Evolutionary conservation across 305 asterid species (phyloP).

Genomic region (Fraxinus dipetala): DNA sequence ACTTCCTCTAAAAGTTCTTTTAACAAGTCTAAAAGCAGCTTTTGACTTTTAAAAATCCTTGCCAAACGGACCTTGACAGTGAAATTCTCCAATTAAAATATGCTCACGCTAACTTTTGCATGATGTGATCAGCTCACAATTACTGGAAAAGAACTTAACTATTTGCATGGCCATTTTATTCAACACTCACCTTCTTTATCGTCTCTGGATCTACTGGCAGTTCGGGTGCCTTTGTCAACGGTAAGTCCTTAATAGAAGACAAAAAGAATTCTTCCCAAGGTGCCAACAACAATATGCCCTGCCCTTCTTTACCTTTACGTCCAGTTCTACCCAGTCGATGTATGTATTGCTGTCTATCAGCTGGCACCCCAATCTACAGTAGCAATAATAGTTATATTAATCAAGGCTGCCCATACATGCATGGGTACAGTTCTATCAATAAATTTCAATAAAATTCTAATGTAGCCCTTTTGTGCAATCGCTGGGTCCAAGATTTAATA

Average conservation of each 20-base stretch:
- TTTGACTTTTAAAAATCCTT: background rate
- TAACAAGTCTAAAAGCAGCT: background rate
- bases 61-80: background rate
- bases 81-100: background rate
- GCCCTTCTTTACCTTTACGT: slow-evolving; percentile 93
- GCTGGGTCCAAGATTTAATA: background rate
- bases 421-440: background rate
- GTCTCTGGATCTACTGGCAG: slow-evolving; percentile 82
- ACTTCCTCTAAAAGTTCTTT: background rate
- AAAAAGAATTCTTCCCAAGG: slow-evolving; percentile 97
- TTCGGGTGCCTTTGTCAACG: slow-evolving; percentile 64
- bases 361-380: slow-evolving; percentile 78
- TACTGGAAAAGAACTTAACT: background rate
- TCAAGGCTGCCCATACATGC: background rate
- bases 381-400: slow-evolving; percentile 14
- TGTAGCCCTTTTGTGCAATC: background rate
- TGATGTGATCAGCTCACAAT: background rate
- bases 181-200: slow-evolving; percentile 51
- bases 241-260: slow-evolving; percentile 72
- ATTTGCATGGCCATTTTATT: background rate
- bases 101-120: background rate
- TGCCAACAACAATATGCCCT: slow-evolving; percentile 82
- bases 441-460: background rate
- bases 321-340: slow-evolving; percentile 98
- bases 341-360: slow-evolving; percentile 87